Conservation (phyloP, 768 basidiomycete species). For the Exidia glandulosa region DNA sequence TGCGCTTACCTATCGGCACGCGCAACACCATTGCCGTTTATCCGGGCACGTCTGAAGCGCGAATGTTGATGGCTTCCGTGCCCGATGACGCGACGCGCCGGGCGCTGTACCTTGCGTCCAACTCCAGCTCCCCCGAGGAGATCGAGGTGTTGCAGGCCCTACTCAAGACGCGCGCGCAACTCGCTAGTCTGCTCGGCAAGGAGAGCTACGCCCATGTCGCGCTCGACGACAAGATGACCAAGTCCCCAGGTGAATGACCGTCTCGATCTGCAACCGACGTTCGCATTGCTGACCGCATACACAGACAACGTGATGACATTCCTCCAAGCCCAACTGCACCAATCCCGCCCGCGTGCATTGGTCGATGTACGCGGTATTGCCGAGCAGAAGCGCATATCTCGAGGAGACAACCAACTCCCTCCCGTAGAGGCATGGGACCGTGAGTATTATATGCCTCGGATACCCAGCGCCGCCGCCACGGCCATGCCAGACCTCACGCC, state of each 20-base stretch:
- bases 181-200: constrained; percentile 76
- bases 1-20: constrained; percentile 1
- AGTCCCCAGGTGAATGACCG: constrained; percentile 59
- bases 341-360: constrained; percentile 68
- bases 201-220: constrained; percentile 81
- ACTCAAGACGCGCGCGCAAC: constrained; percentile 63
- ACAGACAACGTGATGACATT: constrained; percentile 81
- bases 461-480: constrained; percentile 57
- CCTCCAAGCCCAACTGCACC: constrained; percentile 66
- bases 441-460: constrained; percentile 82
- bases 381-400: constrained; percentile 64
- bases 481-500: constrained; percentile 67
- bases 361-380: constrained; percentile 58
- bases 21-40: constrained; percentile 47
- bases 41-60: constrained; percentile 80
- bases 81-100: constrained; percentile 74
- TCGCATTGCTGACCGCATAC: background rate
- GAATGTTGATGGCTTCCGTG: constrained; percentile 86
- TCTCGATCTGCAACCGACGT: constrained; percentile 1
- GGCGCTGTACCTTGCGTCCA: constrained; percentile 72
- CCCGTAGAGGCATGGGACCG: constrained; percentile 92
- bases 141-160: constrained; percentile 68
- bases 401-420: constrained; percentile 30
- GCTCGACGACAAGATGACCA: constrained; percentile 94
- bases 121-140: constrained; percentile 64